Evolutionary conservation across 2,329 filamentous ascomycete genomes (phyloP), one percentile per base, ranked within the genome.

Genomic region (Podosphaera aphanis): DNA sequence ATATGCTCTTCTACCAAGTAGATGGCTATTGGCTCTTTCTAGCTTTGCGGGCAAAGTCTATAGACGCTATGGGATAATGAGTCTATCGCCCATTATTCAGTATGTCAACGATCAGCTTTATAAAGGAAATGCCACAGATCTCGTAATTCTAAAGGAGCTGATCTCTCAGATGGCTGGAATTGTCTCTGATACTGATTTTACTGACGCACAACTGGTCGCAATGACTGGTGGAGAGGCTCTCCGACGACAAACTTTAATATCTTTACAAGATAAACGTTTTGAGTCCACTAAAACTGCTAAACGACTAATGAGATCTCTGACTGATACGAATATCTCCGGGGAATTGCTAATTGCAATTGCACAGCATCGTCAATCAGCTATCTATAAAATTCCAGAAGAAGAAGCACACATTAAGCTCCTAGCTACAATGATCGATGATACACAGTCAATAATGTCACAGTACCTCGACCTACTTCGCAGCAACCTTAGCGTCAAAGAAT

Each of bases 131-230:
- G 80, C 85, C 0, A 92, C 83, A 8, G 86, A 95, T 59, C 68
- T 98, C 29, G 83, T 93, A 51, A 83, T 98, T 49, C 66, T 98
- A 37, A 82, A 90, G 57, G 84, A 95, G 57, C 72, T 98, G 49
- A 80, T 95, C 44, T 76, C 77, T 31, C 83, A 82, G 2, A 95
- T 98, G 90, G 84, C 83, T 16, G 92, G 92, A 40, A 86, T 98
- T 49, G 78, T 88, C 11, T 77, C 86, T 3, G 79, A 88, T 49
- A 73, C 78, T 45, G 83, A 86, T 56, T 88, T 93, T 56, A 94
- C 83, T 25, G 88, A 98, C 53, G 67, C 77, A 16, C 86, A 94
- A 61, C 72, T 93, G 23, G 67, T 83, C 50, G 85, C 83, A 13
- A 85, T 98, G 74, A 83, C 83, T 36, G 88, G 86, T 49, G 86